A percentile compares a stretch with the other conserved stretches of the same genome.
Conservation (phyloP, 2,329 filamentous ascomycete genomes). For the Cercospora zeina region DNA sequence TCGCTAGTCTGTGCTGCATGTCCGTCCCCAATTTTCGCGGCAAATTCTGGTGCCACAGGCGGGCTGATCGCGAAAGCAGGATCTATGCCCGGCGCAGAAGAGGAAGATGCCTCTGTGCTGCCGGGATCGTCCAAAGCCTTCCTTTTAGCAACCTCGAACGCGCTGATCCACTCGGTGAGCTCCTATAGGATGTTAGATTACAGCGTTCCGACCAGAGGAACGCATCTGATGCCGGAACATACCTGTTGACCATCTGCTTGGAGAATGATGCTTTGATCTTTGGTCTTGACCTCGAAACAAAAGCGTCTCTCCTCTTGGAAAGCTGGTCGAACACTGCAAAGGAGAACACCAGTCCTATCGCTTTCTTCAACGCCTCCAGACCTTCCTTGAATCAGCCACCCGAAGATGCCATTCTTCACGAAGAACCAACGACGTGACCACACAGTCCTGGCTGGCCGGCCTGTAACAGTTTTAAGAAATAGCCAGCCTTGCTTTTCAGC, state of each 20-base stretch:
- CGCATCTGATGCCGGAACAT: background rate
- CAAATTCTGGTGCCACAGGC: constrained; percentile 85
- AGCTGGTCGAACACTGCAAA: constrained; percentile 89
- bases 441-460: constrained; percentile 83
- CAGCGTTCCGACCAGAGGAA: background rate
- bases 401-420: constrained; percentile 92
- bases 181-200: constrained; percentile 51
- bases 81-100: constrained; percentile 52
- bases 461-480: constrained; percentile 75
- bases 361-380: constrained; percentile 87
- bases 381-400: constrained; percentile 84
- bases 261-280: constrained; percentile 82
- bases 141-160: constrained; percentile 92
- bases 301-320: constrained; percentile 92
- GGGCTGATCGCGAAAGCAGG: constrained; percentile 92
- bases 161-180: constrained; percentile 90
- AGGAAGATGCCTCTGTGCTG: constrained; percentile 50
- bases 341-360: constrained; percentile 89
- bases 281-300: constrained; percentile 98
- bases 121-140: constrained; percentile 77
- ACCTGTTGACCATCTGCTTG: constrained; percentile 91
- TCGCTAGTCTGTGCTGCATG: constrained; percentile 58
- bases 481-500: constrained; percentile 93
- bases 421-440: constrained; percentile 97
- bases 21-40: constrained; percentile 72